Percentiles rank a stretch among this genome's conserved stretches.
phyloP scores from a whole-genome alignment of 106 monocot species.

The Acanthochlamys bracteata region DNA sequence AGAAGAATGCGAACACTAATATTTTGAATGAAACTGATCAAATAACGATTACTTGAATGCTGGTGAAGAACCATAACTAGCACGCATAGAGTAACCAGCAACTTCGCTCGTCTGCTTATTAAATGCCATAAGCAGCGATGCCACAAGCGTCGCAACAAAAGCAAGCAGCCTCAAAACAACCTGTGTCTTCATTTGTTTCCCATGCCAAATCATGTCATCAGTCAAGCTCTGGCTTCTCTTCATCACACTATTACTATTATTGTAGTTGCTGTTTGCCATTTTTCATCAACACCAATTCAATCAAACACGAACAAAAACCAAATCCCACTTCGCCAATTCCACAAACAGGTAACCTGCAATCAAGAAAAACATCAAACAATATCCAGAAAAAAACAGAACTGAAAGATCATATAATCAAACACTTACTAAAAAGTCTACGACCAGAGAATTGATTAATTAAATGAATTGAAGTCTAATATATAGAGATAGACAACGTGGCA shows the following conservation, averaged over 20 bases:
- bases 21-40: no score
- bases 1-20: neutral
- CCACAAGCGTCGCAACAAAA: slow-evolving; percentile 13
- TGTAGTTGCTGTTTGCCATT: neutral
- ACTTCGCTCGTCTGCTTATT: slow-evolving; percentile 13
- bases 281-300: neutral
- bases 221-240: slow-evolving; percentile 2
- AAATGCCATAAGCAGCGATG: slow-evolving; percentile 17
- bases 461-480: no score
- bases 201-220: neutral
- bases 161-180: slow-evolving; percentile 8
- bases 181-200: neutral
- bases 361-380: no score
- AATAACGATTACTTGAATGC: slow-evolving; percentile 10
- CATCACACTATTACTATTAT: neutral
- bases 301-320: no score
- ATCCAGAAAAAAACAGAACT: no score
- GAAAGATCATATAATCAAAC: no score
- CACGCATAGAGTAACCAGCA: slow-evolving; percentile 7
- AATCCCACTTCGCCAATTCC: no score
- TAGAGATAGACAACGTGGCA: no score
- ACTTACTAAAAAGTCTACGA: no score
- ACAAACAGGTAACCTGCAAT: no score
- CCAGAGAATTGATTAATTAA: no score
- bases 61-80: slow-evolving; percentile 19